Evolutionary conservation across 805 yeast genomes (phyloP), one percentile per base, ranked within the genome.

Genomic region (Candida patagonica): DNA sequence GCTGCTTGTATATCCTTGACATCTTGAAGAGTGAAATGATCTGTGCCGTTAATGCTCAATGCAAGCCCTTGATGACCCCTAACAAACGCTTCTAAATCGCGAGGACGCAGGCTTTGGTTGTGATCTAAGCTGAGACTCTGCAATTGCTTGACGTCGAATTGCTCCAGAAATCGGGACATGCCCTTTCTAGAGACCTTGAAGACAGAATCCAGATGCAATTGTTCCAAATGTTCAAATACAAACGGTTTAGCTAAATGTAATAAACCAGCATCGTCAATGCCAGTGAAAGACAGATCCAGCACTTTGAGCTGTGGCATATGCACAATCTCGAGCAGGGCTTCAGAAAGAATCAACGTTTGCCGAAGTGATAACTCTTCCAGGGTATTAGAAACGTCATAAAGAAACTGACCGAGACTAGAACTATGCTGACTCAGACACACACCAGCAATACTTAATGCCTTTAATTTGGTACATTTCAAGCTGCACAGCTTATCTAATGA

Each of bases 251-350:
- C 10, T 10, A 33, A 12, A n/a, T 26, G 16, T 10, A 23, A 26
- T n/a, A 33, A 12, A 7, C 27, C 37, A 22, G 24, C 23, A 23
- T 33, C 37, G 7, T 22, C 37, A 15, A 33, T 22, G 16, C 24
- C 21, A 17, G 37, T 33, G 16, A 23, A 33, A 9, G 37, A 33
- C 16, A 33, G 27, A 13, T 33, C 37, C 37, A 33, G 27, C 4
- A 7, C 10, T 12, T 27, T 8, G 10, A 33, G 15, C n/a, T 22
- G 13, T n/a, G 6, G 20, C 24, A 33, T 13, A 12, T 22, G 16
- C 17, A 23, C 24, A 22, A 33, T 23, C 27, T 13, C n/a, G 10
- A 33, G 13, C 2, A 33, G 23, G 26, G 37, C 26, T 10, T 33
- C 23, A 6, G 37, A 33, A 8, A 20, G 8, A 7, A 33, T 20